These are phyloP conservation scores for Hylodesmum podocarpum DNA, from an alignment of 306 rosid species.

Conservation along the genomic window DNA sequence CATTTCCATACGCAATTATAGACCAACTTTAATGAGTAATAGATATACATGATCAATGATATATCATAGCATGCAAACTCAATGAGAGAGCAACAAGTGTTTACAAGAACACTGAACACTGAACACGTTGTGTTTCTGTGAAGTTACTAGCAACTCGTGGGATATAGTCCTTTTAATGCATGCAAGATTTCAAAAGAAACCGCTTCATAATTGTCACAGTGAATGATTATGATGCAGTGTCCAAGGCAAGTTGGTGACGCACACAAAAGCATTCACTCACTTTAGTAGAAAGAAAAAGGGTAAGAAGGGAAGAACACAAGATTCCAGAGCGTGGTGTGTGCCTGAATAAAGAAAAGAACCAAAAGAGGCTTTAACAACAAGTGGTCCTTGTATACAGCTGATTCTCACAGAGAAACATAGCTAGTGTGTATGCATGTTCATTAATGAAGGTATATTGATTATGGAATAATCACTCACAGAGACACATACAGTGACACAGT, in stretches of 20 bases:
- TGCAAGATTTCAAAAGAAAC: background rate
- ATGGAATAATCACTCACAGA: background rate
- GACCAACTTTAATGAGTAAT: background rate
- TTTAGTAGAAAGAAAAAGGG: background rate
- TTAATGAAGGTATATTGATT: background rate
- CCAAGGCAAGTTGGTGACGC: slow-evolving; percentile 6
- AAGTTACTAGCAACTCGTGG: background rate
- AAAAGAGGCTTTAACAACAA: slow-evolving; percentile 7
- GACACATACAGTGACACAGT: background rate
- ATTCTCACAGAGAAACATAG: background rate
- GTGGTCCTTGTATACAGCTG: background rate
- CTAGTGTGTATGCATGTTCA: background rate
- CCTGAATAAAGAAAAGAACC: slow-evolving; percentile 4
- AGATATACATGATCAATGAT: background rate
- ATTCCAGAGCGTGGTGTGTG: background rate
- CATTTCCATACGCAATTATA: background rate
- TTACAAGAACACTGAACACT: background rate
- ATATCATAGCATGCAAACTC: background rate
- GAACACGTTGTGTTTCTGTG: background rate
- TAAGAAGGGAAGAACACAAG: background rate
- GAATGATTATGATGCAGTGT: background rate
- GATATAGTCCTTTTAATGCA: background rate
- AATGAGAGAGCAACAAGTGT: background rate
- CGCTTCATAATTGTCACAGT: background rate
- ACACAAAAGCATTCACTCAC: background rate